A percentile compares a stretch with the other conserved stretches of the same genome.
These are phyloP conservation scores for Cyberlindnera petersonii DNA, from an alignment of 805 yeast genomes.

Conservation along the genomic window DNA sequence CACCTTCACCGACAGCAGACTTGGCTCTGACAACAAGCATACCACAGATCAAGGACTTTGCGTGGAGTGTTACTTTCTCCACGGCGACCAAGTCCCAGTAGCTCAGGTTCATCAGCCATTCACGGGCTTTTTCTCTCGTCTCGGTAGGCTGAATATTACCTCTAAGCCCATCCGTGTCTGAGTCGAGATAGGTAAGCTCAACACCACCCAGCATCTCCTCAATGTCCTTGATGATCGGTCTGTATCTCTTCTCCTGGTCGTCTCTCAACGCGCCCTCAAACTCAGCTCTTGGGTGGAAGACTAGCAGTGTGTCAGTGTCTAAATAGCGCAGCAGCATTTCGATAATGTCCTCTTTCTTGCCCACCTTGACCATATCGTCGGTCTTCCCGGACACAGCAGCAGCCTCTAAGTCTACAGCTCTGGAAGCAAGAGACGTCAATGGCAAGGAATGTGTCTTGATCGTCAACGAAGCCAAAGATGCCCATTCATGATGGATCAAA, in stretches of 20 bases:
- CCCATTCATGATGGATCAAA: conserved; percentile 86
- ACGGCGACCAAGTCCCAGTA: conserved; percentile 81
- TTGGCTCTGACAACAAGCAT: conserved; percentile 53
- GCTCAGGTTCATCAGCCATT: conserved; percentile 61
- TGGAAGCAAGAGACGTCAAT: conserved; percentile 77
- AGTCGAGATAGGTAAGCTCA: conserved; percentile 60
- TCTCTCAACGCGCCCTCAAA: conserved; percentile 77
- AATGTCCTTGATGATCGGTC: conserved; percentile 67
- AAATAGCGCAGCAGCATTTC: conserved; percentile 69
- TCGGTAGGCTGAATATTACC: conserved; percentile 70
- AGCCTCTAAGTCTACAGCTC: conserved; percentile 72
- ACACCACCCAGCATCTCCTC: conserved; percentile 52
- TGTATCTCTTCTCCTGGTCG: conserved; percentile 74
- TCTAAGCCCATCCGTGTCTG: conserved; percentile 74
- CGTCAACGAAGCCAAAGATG: conserved; percentile 56
- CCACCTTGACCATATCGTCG: conserved; percentile 56
- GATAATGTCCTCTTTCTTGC: conserved; percentile 52
- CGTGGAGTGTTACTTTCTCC: conserved; percentile 82
- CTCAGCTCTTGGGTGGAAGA: conserved; percentile 76
- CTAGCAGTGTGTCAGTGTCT: conserved; percentile 91
- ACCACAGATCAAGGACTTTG: conserved; percentile 86
- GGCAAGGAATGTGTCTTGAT: conserved; percentile 81
- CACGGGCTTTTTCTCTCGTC: conserved; percentile 56
- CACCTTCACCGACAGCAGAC: conserved; percentile 46
- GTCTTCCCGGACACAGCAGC: conserved; percentile 38